Percentiles rank a stretch among this genome's conserved stretches.
These are phyloP conservation scores for Digitaria exilis DNA, from an alignment of 202 grass and related monocot genomes.

Conservation along the genomic window DNA sequence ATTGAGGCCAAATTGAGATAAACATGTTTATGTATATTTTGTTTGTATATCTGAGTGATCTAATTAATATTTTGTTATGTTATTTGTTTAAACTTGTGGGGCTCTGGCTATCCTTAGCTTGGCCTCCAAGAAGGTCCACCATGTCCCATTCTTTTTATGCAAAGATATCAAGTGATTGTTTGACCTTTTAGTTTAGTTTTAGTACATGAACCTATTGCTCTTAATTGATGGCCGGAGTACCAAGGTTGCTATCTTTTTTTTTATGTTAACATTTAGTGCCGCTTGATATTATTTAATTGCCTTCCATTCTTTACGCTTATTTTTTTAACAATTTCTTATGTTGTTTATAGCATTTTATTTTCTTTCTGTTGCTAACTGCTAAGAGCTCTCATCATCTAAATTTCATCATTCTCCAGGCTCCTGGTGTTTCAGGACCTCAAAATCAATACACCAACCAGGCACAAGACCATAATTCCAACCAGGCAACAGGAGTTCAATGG, in stretches of 20 bases:
- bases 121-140: not conserved
- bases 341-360: conserved; percentile 16
- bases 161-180: not conserved
- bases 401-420: conserved; percentile 33
- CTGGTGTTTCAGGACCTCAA: conserved; percentile 42
- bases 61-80: not conserved
- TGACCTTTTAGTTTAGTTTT: not conserved
- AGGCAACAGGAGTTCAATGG: conserved; percentile 47
- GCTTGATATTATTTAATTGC: not conserved
- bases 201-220: not conserved
- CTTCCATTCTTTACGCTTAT: not conserved
- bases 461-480: conserved; percentile 43
- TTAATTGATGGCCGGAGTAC: not conserved
- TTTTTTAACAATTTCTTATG: not conserved
- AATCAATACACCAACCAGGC: conserved; percentile 43
- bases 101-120: not conserved
- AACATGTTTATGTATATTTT: not conserved
- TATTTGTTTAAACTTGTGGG: not conserved
- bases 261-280: not conserved
- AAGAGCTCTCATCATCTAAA: conserved; percentile 27
- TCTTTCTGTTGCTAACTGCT: not conserved
- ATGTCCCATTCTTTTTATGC: not conserved
- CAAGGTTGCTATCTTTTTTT: not conserved
- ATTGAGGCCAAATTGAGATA: not conserved
- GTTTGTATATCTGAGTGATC: not conserved